Base-by-base conservation (phyloP, 352 stramenopile genomes). In the Globisporangium cystogenes region DNA sequence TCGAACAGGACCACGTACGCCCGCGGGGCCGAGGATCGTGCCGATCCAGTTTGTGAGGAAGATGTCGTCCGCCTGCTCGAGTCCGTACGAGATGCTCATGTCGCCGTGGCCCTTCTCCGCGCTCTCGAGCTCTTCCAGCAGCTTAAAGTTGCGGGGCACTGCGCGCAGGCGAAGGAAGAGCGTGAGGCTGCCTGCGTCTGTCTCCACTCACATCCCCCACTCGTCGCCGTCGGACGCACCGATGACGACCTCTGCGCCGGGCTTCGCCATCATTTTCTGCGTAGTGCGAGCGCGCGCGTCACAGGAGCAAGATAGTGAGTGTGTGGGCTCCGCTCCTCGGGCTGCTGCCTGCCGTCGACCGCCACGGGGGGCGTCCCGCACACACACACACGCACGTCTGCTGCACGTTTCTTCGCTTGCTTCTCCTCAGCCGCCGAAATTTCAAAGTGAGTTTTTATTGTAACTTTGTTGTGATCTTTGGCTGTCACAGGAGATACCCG, bases 31-130 rank as follows among this genome's bases (percentile, higher is more conserved):
- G 15, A 99, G 86, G 70, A 99, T 99, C 35, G 94, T 97, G 59
- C 92, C 96, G 70, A 99, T 98, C 96, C 96, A 99, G 67, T 98
- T 95, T 62, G 90, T 97, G 57, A 99, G 83, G 74, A 99, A 99
- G 64, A 98, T 99, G 76, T 99, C 96, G 57, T 97, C 93, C 46
- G 80, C 81, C 67, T 98, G 90, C 54, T 98, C 94, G 44, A 99
- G 81, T 40, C 96, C 96, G 59, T 96, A 96, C 71, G 84, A 96
- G 51, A 97, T 95, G 72, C 85, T 97, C 85, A 96, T 96, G 75
- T 97, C 89, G 48, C 89, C 87, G 64, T 92, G 83, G 29, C 90
- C 90, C 70, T 97, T 97, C 64, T 97, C 90, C 33, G 81, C 89
- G 64, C 74, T 91, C 58, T 97, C 90, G 57, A 97, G 70, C 70